Conservation (phyloP, 192 early-diverging fungal species). For the Chytriomyces confervae region DNA sequence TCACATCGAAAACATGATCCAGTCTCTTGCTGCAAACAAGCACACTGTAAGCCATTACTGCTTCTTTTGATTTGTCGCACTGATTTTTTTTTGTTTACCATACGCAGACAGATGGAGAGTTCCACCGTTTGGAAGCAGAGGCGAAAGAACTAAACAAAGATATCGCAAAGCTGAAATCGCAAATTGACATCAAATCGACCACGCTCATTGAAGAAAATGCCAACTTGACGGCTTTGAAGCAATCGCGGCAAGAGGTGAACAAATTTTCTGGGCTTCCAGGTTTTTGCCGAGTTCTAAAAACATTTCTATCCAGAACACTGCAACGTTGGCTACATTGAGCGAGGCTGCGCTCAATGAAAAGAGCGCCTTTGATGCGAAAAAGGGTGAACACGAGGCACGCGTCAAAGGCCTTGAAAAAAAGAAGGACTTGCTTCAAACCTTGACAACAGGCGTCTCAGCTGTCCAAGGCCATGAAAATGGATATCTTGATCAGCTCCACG, state of each 20-base stretch:
- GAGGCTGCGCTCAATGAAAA: constrained; percentile 8
- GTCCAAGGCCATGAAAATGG: constrained; percentile 93
- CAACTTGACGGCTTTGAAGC: background rate
- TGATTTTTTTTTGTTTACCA: background rate
- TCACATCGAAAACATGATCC: constrained; percentile 66
- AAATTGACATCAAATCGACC: constrained; percentile 78
- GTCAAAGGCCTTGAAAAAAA: constrained; percentile 65
- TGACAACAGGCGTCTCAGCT: constrained; percentile 90
- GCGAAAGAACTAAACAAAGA: constrained; percentile 81
- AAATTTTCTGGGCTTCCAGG: background rate
- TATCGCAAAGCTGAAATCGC: constrained; percentile 82
- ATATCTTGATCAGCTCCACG: constrained; percentile 92
- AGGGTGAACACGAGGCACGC: constrained; percentile 57
- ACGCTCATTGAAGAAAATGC: constrained; percentile 79
- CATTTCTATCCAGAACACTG: background rate
- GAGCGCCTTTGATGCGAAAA: constrained; percentile 45
- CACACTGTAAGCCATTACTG: constrained; percentile 38
- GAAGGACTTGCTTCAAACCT: constrained; percentile 82
- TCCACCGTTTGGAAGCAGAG: constrained; percentile 70
- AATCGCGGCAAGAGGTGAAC: constrained; percentile 16
- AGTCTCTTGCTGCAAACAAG: constrained; percentile 49
- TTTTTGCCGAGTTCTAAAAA: background rate
- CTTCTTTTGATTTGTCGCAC: too few relatives aligned
- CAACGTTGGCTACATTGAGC: background rate
- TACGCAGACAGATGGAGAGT: constrained; percentile 54